These are phyloP conservation scores for Phytophthora niederhauseri DNA, from an alignment of 352 stramenopile species.

Conservation along the genomic window DNA sequence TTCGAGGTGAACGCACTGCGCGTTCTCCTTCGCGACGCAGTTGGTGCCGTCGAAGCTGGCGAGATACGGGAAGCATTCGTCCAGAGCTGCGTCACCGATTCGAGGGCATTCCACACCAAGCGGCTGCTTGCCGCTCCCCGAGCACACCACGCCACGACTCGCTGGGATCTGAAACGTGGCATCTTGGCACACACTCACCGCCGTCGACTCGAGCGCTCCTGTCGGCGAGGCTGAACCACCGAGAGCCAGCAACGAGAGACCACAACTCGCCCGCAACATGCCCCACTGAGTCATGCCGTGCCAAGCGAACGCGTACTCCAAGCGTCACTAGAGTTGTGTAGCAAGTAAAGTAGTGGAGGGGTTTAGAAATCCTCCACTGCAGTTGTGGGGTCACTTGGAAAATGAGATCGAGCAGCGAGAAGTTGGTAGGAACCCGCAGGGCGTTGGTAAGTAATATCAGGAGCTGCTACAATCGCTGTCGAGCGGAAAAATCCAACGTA, in stretches of 20 bases:
- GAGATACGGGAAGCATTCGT: conserved; percentile 45
- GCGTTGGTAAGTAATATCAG: background rate
- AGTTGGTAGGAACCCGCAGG: conserved; percentile 9
- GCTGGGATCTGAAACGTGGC: conserved; percentile 43
- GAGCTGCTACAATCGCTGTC: background rate
- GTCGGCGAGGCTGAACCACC: background rate
- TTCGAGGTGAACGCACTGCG: conserved; percentile 37
- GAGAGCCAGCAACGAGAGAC: conserved; percentile 9
- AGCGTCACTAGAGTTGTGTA: conserved; percentile 3
- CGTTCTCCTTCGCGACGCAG: conserved; percentile 46
- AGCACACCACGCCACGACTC: conserved; percentile 39
- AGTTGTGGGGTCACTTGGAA: conserved; percentile 27
- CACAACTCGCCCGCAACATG: conserved; percentile 11
- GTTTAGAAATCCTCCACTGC: conserved; percentile 4
- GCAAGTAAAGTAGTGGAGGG: conserved; percentile 20
- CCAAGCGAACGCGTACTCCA: conserved; percentile 15
- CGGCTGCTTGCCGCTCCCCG: conserved; percentile 29
- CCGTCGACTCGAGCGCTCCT: background rate
- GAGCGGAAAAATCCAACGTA: conserved; percentile 24
- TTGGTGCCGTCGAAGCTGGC: conserved; percentile 28
- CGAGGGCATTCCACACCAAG: conserved; percentile 38
- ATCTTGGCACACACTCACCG: conserved; percentile 48
- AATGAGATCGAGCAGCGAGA: conserved; percentile 31
- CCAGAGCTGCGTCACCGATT: conserved; percentile 29
- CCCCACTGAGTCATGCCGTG: conserved; percentile 15